Conservation (phyloP, 179 eudicot genomes). For the Dionaea muscipula region DNA sequence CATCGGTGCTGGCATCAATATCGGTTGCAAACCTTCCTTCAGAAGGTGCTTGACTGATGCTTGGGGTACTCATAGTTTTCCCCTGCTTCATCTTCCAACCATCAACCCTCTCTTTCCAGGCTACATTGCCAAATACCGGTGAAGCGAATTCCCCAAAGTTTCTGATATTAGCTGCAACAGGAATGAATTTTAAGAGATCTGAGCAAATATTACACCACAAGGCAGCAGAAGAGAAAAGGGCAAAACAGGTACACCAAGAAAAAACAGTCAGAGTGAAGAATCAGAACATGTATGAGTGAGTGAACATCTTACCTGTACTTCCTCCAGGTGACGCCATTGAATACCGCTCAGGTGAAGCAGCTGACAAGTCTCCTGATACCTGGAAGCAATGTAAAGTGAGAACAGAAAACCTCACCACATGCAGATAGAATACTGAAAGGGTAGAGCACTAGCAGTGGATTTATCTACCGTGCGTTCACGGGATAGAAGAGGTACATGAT, state of each 20-base stretch:
- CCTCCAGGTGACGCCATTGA: slow-evolving; percentile 34
- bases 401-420: background rate
- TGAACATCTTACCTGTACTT: slow-evolving; percentile 24
- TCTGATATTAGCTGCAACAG: slow-evolving; percentile 30
- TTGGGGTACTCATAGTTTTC: slow-evolving; percentile 33
- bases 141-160: slow-evolving; percentile 36
- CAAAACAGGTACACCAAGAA: background rate
- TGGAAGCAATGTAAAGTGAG: background rate
- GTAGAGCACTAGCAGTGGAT: background rate
- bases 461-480: slow-evolving; percentile 24
- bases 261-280: background rate
- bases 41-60: slow-evolving; percentile 40
- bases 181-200: background rate
- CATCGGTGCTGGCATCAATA: slow-evolving; percentile 32
- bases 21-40: slow-evolving; percentile 35
- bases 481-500: slow-evolving; percentile 28
- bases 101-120: slow-evolving; percentile 41
- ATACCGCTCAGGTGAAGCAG: slow-evolving; percentile 30
- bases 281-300: background rate
- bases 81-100: slow-evolving; percentile 40
- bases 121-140: slow-evolving; percentile 37
- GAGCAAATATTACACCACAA: slow-evolving; percentile 6
- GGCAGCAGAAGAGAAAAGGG: background rate
- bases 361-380: slow-evolving; percentile 36
- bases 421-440: background rate